Base-by-base conservation (phyloP, 768 basidiomycete species). In the Tephrocybe sp. region DNA sequence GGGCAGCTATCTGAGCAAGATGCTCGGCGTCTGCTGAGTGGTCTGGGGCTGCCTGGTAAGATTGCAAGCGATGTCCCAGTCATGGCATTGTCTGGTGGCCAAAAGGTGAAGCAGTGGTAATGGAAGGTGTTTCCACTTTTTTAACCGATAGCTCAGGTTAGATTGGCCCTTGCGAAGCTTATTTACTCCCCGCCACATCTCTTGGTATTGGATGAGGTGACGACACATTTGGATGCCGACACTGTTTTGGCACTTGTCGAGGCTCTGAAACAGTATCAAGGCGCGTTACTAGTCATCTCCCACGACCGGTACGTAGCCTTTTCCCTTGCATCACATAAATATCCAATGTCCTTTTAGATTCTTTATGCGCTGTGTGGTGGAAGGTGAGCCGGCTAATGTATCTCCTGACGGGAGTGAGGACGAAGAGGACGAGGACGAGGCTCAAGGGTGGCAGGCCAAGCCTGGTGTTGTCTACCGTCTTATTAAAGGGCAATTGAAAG, bases 221-320 rank as follows among this genome's bases (percentile, higher is more conserved):
- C 85, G 38, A 78, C 84, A n/a, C 86, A 88, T 65, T 64, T 88
- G 36, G 85, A 88, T 61, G 70, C 74, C 34, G 73, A 76, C 21
- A 85, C 82, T 2, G 79, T 86, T 25, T 64, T 73, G 50, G 79
- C 78, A 0, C 65, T 88, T 1, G 76, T 79, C 0, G 65, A 69
- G 18, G 75, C 79, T 7, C 66, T 87, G 34, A 69, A 70, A 41
- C 63, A 60, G 12, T 87, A 74, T 55, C 65, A 63, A 22, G 84
- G 86, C 1, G 82, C 76, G 1, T 59, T 86, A 24, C 65, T 85
- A 9, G 67, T 86, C n/a, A 76, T 86, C 42, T 84, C 80, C 38
- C 86, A 88, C 58, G 86, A 88, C 42, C 45, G 61, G 56, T 55
- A 45, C 30, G 47, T 45, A 5, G 1, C 1, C 10, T 24, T 11